Percentiles rank a stretch among this genome's conserved stretches.
Conservation (phyloP, 441 rosid genomes). For the Gossypium laxum region DNA sequence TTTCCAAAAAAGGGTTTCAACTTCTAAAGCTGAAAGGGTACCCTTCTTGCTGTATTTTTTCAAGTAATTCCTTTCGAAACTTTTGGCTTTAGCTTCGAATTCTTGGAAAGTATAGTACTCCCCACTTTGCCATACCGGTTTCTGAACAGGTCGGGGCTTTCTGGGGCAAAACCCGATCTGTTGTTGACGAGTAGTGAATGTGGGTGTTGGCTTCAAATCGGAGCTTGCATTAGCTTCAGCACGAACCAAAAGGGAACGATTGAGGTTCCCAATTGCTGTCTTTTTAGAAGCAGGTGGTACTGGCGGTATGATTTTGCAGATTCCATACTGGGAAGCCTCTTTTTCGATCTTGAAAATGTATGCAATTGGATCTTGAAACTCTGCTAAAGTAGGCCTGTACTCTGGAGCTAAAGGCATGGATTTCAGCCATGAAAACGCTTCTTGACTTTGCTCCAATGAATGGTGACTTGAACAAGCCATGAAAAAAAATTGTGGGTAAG, state of each 20-base stretch:
- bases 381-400: conserved; percentile 66
- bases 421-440: conserved; percentile 80
- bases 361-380: conserved; percentile 98
- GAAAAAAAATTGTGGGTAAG: not conserved
- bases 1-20: conserved; percentile 92
- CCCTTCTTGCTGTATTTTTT: conserved; percentile 54
- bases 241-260: conserved; percentile 63
- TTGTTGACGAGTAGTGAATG: conserved; percentile 96
- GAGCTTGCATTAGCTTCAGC: conserved; percentile 26
- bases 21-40: conserved; percentile 57
- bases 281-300: conserved; percentile 60
- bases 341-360: conserved; percentile 96
- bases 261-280: conserved; percentile 59
- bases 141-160: conserved; percentile 72
- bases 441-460: conserved; percentile 36
- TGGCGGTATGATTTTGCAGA: conserved; percentile 96
- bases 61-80: conserved; percentile 58
- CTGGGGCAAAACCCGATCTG: conserved; percentile 98
- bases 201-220: conserved; percentile 42
- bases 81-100: conserved; percentile 78
- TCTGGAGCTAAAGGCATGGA: conserved; percentile 85
- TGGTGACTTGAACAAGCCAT: conserved; percentile 40
- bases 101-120: conserved; percentile 69
- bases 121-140: conserved; percentile 96
- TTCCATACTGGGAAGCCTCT: conserved; percentile 84